Percentiles rank a stretch among this genome's conserved stretches.
Evolutionary conservation across 768 basidiomycete species (phyloP).

Genomic region (Xerocomus brunneocitrinus): DNA sequence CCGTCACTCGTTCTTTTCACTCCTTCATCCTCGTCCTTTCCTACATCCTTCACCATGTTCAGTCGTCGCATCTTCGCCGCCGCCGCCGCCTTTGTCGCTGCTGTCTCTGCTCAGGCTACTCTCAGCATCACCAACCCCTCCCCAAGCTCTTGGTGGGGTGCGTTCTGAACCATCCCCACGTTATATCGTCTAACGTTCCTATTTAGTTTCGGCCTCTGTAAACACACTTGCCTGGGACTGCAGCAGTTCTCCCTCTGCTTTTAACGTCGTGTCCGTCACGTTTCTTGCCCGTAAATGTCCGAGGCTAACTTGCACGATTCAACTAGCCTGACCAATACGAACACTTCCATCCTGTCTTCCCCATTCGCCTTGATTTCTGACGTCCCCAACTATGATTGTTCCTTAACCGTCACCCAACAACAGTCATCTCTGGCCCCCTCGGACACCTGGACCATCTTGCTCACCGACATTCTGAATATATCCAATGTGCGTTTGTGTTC

Average conservation of each 20-base stretch:
- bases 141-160: conserved; percentile 57
- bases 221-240: conserved; percentile 64
- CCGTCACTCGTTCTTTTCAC: conserved; percentile 25
- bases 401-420: conserved; percentile 45
- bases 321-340: conserved; percentile 42
- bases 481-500: conserved; percentile 43
- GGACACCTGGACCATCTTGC: conserved; percentile 44
- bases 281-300: conserved; percentile 5
- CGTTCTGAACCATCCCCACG: conserved; percentile 18
- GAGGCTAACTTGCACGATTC: conserved; percentile 6
- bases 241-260: conserved; percentile 36
- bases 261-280: conserved; percentile 43
- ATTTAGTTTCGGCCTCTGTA: conserved; percentile 48
- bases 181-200: background rate
- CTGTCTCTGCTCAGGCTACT: conserved; percentile 23
- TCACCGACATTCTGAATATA: conserved; percentile 48
- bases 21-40: conserved; percentile 1
- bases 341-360: conserved; percentile 35
- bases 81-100: conserved; percentile 36
- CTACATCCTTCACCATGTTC: conserved; percentile 28
- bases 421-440: conserved; percentile 40
- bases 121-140: conserved; percentile 45
- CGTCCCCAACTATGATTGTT: conserved; percentile 57
- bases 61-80: conserved; percentile 31
- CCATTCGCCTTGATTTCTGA: conserved; percentile 43